These are phyloP conservation scores for Gaultheria prostrata DNA, from an alignment of 148 eudicot genomes.

Conservation along the genomic window DNA sequence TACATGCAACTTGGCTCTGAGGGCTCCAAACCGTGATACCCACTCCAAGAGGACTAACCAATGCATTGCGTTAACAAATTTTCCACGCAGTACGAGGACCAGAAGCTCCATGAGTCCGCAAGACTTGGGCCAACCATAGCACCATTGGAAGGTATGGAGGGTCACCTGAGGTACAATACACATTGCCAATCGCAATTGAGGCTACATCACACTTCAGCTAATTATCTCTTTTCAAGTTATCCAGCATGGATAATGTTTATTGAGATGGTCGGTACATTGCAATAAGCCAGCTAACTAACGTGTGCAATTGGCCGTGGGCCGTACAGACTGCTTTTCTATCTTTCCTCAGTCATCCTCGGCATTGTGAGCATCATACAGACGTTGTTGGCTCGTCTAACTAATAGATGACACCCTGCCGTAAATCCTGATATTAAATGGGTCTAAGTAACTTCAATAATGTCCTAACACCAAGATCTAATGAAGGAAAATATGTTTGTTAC, in stretches of 20 bases:
- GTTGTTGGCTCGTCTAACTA: neutral
- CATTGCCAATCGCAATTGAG: neutral
- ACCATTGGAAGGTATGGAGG: neutral
- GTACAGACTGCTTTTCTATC: neutral
- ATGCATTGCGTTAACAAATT: neutral
- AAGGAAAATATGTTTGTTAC: neutral
- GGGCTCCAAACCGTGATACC: neutral
- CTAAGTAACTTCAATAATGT: neutral
- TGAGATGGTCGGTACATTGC: no score
- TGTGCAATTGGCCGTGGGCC: neutral
- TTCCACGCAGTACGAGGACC: neutral
- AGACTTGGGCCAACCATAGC: neutral
- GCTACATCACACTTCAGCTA: neutral
- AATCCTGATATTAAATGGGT: neutral
- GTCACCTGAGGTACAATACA: neutral
- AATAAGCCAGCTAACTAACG: neutral
- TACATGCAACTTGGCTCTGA: neutral
- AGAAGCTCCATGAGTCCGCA: neutral
- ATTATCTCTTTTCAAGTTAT: no score
- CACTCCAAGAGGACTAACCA: neutral
- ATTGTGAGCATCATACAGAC: neutral
- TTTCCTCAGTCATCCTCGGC: neutral
- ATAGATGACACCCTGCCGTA: neutral
- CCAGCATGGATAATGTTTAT: no score
- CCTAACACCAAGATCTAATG: neutral